These are phyloP conservation scores for Gracilaria gracilis DNA, from an alignment of 23 red algal species.

Conservation along the genomic window DNA sequence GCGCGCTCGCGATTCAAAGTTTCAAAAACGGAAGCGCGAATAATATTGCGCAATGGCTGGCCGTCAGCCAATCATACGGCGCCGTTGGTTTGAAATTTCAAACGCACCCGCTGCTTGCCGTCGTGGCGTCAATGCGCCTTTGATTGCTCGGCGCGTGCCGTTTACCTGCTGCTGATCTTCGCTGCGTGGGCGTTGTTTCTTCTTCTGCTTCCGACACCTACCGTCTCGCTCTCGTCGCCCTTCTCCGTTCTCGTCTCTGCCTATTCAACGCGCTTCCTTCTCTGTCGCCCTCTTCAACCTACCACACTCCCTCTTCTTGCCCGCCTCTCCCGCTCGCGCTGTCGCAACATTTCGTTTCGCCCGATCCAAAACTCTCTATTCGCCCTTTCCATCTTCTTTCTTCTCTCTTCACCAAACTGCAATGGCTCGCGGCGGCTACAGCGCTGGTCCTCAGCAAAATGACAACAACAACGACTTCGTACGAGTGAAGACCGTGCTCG, in stretches of 20 bases:
- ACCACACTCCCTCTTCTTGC: not conserved
- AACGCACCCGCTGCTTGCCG: not conserved
- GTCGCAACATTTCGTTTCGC: too few relatives aligned
- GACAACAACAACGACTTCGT: conserved; percentile 48
- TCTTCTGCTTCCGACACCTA: too few relatives aligned
- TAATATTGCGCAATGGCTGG: too few relatives aligned
- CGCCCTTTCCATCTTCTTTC: not conserved
- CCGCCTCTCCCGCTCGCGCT: not conserved
- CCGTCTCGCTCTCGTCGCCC: not conserved
- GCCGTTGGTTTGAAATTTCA: conserved; percentile 2
- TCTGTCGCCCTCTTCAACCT: not conserved
- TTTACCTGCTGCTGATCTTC: conserved; percentile 13
- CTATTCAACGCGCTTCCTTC: not conserved
- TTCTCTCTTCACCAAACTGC: not conserved
- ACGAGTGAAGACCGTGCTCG: conserved; percentile 93
- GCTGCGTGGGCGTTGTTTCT: not conserved
- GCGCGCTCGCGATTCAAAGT: not conserved
- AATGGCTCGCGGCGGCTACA: conserved; percentile 70
- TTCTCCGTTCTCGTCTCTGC: conserved; percentile 5
- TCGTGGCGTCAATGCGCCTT: not conserved
- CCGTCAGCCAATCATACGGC: conserved; percentile 8
- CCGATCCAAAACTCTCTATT: not conserved
- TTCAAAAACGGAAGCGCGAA: conserved; percentile 23
- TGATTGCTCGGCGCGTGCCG: not conserved
- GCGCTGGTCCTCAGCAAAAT: conserved; percentile 16